phyloP scores from a whole-genome alignment of 345 rosid species.

The Zanthoxylum bungeanum region DNA sequence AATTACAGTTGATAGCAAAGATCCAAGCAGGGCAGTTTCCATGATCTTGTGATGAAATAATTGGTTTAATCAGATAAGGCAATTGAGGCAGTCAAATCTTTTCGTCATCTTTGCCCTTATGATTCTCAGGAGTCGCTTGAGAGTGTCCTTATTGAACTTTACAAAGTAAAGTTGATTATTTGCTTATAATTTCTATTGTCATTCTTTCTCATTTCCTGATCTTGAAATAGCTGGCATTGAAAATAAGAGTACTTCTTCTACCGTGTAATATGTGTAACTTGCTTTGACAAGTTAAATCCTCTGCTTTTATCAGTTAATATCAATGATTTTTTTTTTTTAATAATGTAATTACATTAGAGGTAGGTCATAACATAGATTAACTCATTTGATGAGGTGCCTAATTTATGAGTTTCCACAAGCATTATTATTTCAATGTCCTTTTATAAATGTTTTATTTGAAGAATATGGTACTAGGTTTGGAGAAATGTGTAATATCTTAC shows the following conservation, averaged over 20 bases:
- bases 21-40: slow-evolving; percentile 58
- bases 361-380: not conserved
- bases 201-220: not conserved
- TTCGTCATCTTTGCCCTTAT: slow-evolving; percentile 63
- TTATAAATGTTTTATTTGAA: not conserved
- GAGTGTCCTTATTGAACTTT: slow-evolving; percentile 71
- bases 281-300: no score
- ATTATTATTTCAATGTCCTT: no score
- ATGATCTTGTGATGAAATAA: slow-evolving; percentile 71
- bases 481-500: not conserved
- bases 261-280: no score
- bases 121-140: slow-evolving; percentile 75
- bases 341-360: not conserved
- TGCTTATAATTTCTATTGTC: not conserved
- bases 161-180: slow-evolving; percentile 39
- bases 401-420: no score
- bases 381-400: not conserved
- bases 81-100: slow-evolving; percentile 73
- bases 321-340: no score
- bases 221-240: not conserved
- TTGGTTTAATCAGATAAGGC: slow-evolving; percentile 67
- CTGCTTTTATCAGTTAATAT: no score
- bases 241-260: not conserved
- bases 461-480: not conserved
- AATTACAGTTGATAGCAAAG: slow-evolving; percentile 58